These are phyloP conservation scores for Pavlovales sp. DNA, from an alignment of 208 protist genomes.

Conservation along the genomic window DNA sequence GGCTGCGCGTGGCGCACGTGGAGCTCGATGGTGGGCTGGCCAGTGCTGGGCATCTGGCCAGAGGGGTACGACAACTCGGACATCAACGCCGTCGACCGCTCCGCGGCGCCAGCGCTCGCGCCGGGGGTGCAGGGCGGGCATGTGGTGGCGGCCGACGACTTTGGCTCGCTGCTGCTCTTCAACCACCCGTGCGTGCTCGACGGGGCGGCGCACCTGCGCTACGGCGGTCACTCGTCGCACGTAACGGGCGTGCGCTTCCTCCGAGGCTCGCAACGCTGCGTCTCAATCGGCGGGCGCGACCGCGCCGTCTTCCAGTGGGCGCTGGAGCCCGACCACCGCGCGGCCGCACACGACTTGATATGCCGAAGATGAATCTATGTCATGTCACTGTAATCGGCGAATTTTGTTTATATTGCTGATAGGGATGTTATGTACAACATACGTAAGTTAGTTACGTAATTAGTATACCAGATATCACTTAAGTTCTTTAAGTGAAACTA, in stretches of 20 bases:
- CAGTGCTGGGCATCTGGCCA: conserved; percentile 24
- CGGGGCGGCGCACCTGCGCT: neutral
- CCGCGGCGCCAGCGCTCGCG: neutral
- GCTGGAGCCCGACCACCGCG: too few species aligned
- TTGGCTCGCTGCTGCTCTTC: conserved; percentile 26
- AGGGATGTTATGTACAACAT: too few species aligned
- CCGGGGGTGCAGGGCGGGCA: neutral
- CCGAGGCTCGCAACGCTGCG: neutral
- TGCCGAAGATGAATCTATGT: too few species aligned
- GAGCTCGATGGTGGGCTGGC: conserved; percentile 4
- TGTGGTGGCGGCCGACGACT: conserved; percentile 20
- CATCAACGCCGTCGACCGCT: conserved; percentile 21
- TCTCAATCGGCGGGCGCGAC: conserved; percentile 16
- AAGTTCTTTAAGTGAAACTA: too few species aligned
- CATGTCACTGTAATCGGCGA: too few species aligned
- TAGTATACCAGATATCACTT: too few species aligned
- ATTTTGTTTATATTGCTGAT: too few species aligned
- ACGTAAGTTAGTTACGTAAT: too few species aligned
- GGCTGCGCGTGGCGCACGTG: neutral
- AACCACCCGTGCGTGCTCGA: neutral
- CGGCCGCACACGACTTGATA: too few species aligned
- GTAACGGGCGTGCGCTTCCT: conserved; percentile 19
- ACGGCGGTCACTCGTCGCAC: conserved; percentile 23
- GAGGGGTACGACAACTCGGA: neutral
- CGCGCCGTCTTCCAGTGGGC: conserved; percentile 26